Evolutionary conservation across 169 alveolate genomes (phyloP), one percentile per base, ranked within the genome.

Genomic region (Cryptosporidium ubiquitum): DNA sequence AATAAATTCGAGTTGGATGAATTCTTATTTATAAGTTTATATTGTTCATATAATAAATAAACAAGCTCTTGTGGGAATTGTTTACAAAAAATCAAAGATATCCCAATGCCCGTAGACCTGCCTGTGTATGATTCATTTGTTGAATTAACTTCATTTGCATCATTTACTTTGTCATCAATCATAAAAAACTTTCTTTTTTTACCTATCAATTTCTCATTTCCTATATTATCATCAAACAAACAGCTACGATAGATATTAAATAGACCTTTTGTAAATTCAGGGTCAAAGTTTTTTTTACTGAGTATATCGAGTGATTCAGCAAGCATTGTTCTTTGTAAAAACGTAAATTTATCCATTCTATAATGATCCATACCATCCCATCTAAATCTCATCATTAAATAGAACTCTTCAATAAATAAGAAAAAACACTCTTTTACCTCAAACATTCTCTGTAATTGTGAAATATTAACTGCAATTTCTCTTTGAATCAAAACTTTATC

Each of bases 241-340:
- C 68, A 60, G 2, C 29, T 40, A 31, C 33, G 14, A 37, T 44
- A 79, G 7, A 64, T 49, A 60, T 26, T 35, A 5, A 79, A 64
- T 20, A 79, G 39, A 7, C 68, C 69, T 12, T 64, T n/a, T 37
- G 20, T n/a, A 42, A 58, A 79, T 10, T 40, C 57, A 58, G 39
- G 60, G 10, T 79, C 89, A 44, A 61, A 79, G 16, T 58, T 52
- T 20, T 58, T 61, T 40, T 79, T 79, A 3, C 47, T 33, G 29
- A 79, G 68, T 39, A 79, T 35, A 6, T 79, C 79, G 3, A 79
- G 35, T 23, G 89, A 79, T 16, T 79, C 74, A 9, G 89, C 71
- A 79, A 79, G 58, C 89, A 79, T 79, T 61, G 75, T 64, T 61
- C 89, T 58, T 42, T 79, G 89, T 16, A 79, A 47, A 79, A 79